Base-by-base conservation (phyloP, 495 filamentous ascomycete genomes). In the Penicillium turbatum region DNA sequence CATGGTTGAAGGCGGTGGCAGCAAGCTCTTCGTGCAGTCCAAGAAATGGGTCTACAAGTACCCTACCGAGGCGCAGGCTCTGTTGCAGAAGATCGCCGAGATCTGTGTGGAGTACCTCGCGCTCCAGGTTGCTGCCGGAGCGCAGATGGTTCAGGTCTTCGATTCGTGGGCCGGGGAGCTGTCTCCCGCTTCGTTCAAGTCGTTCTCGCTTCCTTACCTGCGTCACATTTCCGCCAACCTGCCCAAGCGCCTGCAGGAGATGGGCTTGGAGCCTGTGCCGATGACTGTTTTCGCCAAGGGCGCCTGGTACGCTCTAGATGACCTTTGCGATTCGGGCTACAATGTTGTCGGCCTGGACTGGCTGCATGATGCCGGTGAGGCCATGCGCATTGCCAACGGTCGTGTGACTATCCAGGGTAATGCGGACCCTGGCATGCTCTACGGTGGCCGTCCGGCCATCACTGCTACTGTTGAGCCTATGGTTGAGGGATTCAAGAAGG, bases 221-320 rank as follows among this genome's bases (percentile, higher is more conserved):
- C 79, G 80, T 13, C 82, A 91, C 59, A 97, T 98, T 50, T 85
- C 90, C 12, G 70, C 83, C 51, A 73, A 89, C 41, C 77, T 97
- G 12, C 92, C 92, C 0, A 75, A 71, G 50, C 79, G 82, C 29
- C 71, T 98, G 57, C 71, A 73, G 54, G 86, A 89, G 69, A 74
- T 95, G 62, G 83, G 82, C 0, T 64, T 91, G 40, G 86, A 91
- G 50, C 76, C 73, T 5, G 95, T 97, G 2, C 93, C 93, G 1
- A 97, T 98, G 93, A 93, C 89, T n/a, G 90, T 97, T 13, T 98
- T 98, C 69, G 90, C 93, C n/a, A 98, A 98, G 74, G 93, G 93
- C 4, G 92, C 93, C n/a, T 96, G 93, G 89, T 95, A 92, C 70
- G 91, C 90, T 4, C 75, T 98, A 29, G 90, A 96, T 56, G 84